A percentile compares a stretch with the other conserved stretches of the same genome.
These are phyloP conservation scores for Fusarium sp. DNA, from an alignment of 2,329 filamentous ascomycete species.

Conservation along the genomic window DNA sequence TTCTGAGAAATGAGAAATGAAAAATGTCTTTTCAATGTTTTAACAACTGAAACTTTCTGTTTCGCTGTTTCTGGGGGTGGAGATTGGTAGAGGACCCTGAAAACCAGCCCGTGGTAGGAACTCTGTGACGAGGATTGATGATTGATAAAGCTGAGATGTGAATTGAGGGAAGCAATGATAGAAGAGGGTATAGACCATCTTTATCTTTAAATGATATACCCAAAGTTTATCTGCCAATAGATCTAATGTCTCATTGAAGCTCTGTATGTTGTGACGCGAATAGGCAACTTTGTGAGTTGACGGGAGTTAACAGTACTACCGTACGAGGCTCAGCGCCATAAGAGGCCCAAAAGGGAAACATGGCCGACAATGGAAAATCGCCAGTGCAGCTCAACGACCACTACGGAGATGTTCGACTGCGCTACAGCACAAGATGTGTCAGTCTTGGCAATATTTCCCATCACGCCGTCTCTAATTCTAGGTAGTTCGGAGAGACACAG, in stretches of 20 bases:
- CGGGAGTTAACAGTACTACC: neutral
- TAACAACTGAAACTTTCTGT: constrained; percentile 21
- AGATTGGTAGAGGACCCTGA: too few species aligned
- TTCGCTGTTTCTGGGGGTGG: too few species aligned
- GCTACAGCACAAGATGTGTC: constrained; percentile 34
- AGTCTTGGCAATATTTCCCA: constrained; percentile 29
- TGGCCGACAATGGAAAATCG: constrained; percentile 33
- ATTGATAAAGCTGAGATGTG: neutral
- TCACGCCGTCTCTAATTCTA: constrained; percentile 35
- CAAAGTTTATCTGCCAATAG: neutral
- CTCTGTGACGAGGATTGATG: neutral
- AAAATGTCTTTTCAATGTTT: constrained; percentile 19
- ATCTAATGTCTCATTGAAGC: neutral
- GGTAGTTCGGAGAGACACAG: constrained; percentile 31
- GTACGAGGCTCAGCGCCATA: constrained; percentile 36
- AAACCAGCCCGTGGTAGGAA: too few species aligned
- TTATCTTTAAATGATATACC: neutral
- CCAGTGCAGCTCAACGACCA: constrained; percentile 36
- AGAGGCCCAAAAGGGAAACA: constrained; percentile 36
- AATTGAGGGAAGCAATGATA: neutral
- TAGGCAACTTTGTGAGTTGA: neutral
- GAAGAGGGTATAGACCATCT: neutral
- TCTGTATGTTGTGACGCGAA: neutral
- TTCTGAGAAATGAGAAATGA: neutral
- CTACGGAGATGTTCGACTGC: constrained; percentile 37